Base-by-base conservation (phyloP, 1,284 basidiomycete genomes). In the Cutaneotrichosporon daszewskae region DNA sequence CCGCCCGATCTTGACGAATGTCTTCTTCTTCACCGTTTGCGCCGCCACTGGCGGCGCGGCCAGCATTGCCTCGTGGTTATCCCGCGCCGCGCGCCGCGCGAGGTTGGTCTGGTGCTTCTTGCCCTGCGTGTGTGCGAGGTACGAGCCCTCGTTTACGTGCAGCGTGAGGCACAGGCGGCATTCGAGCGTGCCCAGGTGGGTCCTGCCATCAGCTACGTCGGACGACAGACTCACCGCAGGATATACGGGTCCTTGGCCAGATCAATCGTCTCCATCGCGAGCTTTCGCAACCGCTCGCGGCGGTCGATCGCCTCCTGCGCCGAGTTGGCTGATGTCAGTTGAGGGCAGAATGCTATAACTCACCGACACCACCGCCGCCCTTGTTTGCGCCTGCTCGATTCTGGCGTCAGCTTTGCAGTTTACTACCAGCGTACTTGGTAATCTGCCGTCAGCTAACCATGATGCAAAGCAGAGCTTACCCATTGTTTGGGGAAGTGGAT, bases 91-190 rank as follows among this genome's bases (percentile, higher is more conserved):
- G 57, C 95, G 83, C 34, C 95, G 81, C 4, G 94, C 95, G 26
- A 99, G 81, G 66, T 98, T 98, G 1, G 94, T 96, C 70, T 98
- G 95, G 66, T 98, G 95, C 70, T 98, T 99, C 75, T 98, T 98
- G 23, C 95, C 95, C 75, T 98, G 95, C 0, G 95, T 99, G 60
- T 99, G 95, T 0, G 95, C 94, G 36, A 99, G 84, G 70, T 99
- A 99, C 17, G 91, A 96, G 20, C 95, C 95, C 74, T 99, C 95
- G 67, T 98, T 98, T 19, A 95, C 96, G 74, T 99, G 95, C 6
- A 98, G 79, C 0, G 95, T 99, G 28, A 99, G 75, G 70, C 95
- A 98, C 28, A 99, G 80, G 59, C 94, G 87, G 74, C 95, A 99
- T 79, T 98, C 95, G 42, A 98, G 80, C 9, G 91, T 95, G 32